These are phyloP conservation scores for Fusarium oligoseptatum DNA, from an alignment of 2,329 filamentous ascomycete genomes.

Conservation along the genomic window DNA sequence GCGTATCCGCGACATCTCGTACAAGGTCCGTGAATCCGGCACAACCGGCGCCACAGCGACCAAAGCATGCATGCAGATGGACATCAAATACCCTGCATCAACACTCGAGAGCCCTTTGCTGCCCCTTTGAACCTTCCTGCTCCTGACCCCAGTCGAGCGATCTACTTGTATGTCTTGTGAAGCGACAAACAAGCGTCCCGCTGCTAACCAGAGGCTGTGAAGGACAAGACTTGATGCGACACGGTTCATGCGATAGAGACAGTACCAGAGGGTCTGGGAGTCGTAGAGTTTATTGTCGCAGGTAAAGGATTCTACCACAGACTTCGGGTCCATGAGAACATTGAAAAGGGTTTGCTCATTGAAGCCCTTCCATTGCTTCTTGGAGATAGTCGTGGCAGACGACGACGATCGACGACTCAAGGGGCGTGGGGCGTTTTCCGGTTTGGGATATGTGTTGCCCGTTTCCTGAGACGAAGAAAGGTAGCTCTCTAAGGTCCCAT, in stretches of 20 bases:
- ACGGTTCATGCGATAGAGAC: constrained; percentile 70
- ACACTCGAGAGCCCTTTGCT: constrained; percentile 58
- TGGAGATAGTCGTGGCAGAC: constrained; percentile 23
- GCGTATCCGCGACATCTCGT: constrained; percentile 72
- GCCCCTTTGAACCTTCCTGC: constrained; percentile 52
- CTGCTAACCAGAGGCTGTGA: constrained; percentile 74
- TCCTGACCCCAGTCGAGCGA: constrained; percentile 47
- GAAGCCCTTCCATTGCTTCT: constrained; percentile 69
- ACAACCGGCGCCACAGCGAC: constrained; percentile 69
- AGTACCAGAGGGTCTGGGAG: constrained; percentile 73
- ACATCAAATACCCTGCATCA: constrained; percentile 67
- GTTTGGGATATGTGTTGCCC: constrained; percentile 20
- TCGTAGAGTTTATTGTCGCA: constrained; percentile 66
- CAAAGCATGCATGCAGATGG: constrained; percentile 73
- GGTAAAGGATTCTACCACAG: constrained; percentile 70
- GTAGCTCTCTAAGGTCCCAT: constrained; percentile 65
- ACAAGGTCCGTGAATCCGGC: constrained; percentile 61
- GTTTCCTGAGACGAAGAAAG: constrained; percentile 9
- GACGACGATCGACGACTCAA: constrained; percentile 20
- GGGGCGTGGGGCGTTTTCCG: constrained; percentile 24
- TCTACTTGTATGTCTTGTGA: constrained; percentile 60
- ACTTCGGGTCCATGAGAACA: constrained; percentile 69
- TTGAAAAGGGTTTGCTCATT: constrained; percentile 75
- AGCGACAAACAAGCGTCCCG: constrained; percentile 69
- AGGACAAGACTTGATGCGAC: constrained; percentile 70